Percentiles rank a stretch among this genome's conserved stretches.
Evolutionary conservation across 768 basidiomycete genomes (phyloP).

Genomic region (Phylloporus sp.): DNA sequence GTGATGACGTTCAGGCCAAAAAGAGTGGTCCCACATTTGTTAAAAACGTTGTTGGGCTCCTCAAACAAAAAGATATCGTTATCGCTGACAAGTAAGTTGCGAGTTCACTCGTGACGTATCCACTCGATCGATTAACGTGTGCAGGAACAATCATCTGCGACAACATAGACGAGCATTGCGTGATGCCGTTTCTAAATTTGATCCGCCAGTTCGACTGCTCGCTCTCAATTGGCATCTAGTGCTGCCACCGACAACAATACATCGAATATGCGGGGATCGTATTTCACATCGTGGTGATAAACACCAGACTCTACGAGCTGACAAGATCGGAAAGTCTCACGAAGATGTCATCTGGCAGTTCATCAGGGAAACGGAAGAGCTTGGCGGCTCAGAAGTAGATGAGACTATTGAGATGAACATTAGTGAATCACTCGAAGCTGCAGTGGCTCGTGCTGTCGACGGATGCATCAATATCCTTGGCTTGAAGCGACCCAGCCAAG

Average conservation of each 20-base stretch:
- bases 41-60: slow-evolving; percentile 61
- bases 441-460: slow-evolving; percentile 56
- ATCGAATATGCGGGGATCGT: slow-evolving; percentile 76
- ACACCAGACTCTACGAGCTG: slow-evolving; percentile 78
- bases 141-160: slow-evolving; percentile 83
- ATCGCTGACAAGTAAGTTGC: slow-evolving; percentile 83
- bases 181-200: slow-evolving; percentile 41
- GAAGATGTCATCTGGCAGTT: slow-evolving; percentile 85
- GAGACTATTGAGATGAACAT: slow-evolving; percentile 64
- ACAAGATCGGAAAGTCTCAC: slow-evolving; percentile 49
- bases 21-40: slow-evolving; percentile 68
- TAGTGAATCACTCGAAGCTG: slow-evolving; percentile 48
- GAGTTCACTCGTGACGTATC: neutral
- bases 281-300: slow-evolving; percentile 72
- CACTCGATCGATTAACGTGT: neutral
- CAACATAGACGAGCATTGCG: slow-evolving; percentile 76
- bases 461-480: slow-evolving; percentile 54
- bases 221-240: slow-evolving; percentile 76
- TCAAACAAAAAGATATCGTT: slow-evolving; percentile 69
- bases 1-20: slow-evolving; percentile 82
- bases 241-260: slow-evolving; percentile 54
- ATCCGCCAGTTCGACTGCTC: slow-evolving; percentile 65
- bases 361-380: slow-evolving; percentile 57
- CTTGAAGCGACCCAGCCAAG: slow-evolving; percentile 48
- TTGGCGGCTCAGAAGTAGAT: slow-evolving; percentile 62